A percentile compares a stretch with the other conserved stretches of the same genome.
phyloP scores from a whole-genome alignment of 495 filamentous ascomycete genomes.

The Talaromyces wortmannii region DNA sequence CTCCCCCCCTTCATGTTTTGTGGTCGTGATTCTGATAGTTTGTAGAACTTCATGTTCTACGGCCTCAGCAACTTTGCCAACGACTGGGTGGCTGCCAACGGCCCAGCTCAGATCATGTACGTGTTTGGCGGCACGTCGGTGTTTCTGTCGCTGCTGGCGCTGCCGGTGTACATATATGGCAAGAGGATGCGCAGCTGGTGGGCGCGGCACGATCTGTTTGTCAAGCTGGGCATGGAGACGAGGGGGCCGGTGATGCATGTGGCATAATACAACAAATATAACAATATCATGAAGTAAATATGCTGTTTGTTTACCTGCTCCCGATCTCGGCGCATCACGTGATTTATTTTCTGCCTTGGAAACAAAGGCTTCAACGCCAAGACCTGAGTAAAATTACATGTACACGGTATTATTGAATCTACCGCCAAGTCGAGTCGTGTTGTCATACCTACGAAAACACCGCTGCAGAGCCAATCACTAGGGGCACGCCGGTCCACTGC shows the following conservation, averaged over 20 bases:
- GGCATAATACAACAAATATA: not conserved
- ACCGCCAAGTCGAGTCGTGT: not conserved
- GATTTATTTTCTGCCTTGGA: too few species aligned
- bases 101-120: constrained; percentile 39
- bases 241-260: not conserved
- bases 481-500: not conserved
- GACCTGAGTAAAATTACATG: too few species aligned
- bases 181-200: not conserved
- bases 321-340: too few species aligned
- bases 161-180: not conserved
- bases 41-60: constrained; percentile 41
- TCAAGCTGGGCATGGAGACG: constrained; percentile 20
- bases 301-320: not conserved
- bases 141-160: not conserved
- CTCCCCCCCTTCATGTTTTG: not conserved
- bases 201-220: not conserved
- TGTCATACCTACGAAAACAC: not conserved
- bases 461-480: not conserved
- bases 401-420: too few species aligned
- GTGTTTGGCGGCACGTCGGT: constrained; percentile 31
- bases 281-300: not conserved
- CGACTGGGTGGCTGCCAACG: constrained; percentile 38
- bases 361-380: too few species aligned
- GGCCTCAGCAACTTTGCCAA: constrained; percentile 48
- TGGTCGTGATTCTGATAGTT: not conserved